Evolutionary conservation across 1,284 basidiomycete species (phyloP), one percentile per base, ranked within the genome.

Genomic region (Ganoderma leucocontextum): DNA sequence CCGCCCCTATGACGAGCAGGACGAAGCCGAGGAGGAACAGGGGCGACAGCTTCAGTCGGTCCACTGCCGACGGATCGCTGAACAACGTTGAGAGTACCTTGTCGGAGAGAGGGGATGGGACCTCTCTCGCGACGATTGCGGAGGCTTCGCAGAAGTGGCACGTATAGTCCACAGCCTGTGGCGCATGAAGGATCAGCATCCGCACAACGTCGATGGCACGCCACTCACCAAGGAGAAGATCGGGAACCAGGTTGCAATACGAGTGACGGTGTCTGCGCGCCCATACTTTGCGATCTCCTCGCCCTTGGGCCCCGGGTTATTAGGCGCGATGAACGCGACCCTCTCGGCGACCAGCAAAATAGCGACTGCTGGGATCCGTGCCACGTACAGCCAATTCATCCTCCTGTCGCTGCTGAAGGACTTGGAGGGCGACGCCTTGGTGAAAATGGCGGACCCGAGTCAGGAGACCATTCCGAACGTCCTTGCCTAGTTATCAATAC

Each of bases 281-380:
- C 64, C 64, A 10, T 33, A 66, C 39, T 55, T 66, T 12, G 19
- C 25, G 4, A 47, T 33, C 19, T 47, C 57, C 22, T 64, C 63
- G 33, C 41, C n/a, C n/a, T 59, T 29, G 9, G 57, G 57, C 10
- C 42, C 57, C 10, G 35, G 17, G 33, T 39, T 29, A n/a, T 38
- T 49, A 6, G 63, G 63, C 15, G 63, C 55, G 12, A 64, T 60
- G 42, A 64, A 57, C n/a, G 63, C 57, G 17, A 49, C 29, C 29
- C 47, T 35, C 44, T 49, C 57, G 2, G 57, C 63, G 4, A 64
- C 13, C 57, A 58, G 25, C 4, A 64, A 17, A 8, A 38, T 12
- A 33, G 35, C 29, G 19, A 58, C 47, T 2, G 47, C 22, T 0
- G 47, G 47, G 19, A 49, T 25, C 8, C 47, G 47, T 13, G 47